These are phyloP conservation scores for Hemisphaericaspora nanyangensis DNA, from an alignment of 805 yeast species.

Conservation along the genomic window DNA sequence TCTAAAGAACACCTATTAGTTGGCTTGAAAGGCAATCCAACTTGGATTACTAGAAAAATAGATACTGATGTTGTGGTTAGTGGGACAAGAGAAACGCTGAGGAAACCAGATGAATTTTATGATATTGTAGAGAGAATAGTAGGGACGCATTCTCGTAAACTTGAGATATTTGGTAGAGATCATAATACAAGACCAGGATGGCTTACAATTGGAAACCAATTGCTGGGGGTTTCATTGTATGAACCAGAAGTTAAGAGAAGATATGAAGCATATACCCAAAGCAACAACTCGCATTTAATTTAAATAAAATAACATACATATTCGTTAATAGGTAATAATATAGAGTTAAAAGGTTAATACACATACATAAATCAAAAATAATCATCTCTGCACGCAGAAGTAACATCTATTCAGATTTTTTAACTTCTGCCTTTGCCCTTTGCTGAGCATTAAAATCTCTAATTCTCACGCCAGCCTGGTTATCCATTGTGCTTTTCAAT, in stretches of 20 bases:
- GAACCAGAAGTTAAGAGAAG: slow-evolving; percentile 54
- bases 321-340: not conserved
- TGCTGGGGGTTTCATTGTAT: slow-evolving; percentile 53
- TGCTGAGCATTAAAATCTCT: slow-evolving; percentile 26
- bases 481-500: slow-evolving; percentile 48
- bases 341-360: too few relatives aligned
- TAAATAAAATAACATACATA: not conserved
- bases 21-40: slow-evolving; percentile 78
- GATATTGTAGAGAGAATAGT: slow-evolving; percentile 82
- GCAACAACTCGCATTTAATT: slow-evolving; percentile 1
- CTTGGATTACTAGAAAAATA: slow-evolving; percentile 61
- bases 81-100: slow-evolving; percentile 79
- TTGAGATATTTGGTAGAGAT: slow-evolving; percentile 86
- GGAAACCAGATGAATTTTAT: slow-evolving; percentile 89
- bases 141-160: slow-evolving; percentile 70
- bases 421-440: slow-evolving; percentile 1
- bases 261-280: slow-evolving; percentile 25
- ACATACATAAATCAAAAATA: not conserved
- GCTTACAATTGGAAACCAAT: slow-evolving; percentile 83
- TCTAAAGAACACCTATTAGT: slow-evolving; percentile 87
- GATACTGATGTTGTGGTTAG: slow-evolving; percentile 81
- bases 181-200: slow-evolving; percentile 88
- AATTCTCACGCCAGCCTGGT: slow-evolving; percentile 38
- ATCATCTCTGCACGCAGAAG: not conserved
- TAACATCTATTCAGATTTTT: not conserved